Base-by-base conservation (phyloP, 305 asterid species). In the Solanum aculeatissimum region DNA sequence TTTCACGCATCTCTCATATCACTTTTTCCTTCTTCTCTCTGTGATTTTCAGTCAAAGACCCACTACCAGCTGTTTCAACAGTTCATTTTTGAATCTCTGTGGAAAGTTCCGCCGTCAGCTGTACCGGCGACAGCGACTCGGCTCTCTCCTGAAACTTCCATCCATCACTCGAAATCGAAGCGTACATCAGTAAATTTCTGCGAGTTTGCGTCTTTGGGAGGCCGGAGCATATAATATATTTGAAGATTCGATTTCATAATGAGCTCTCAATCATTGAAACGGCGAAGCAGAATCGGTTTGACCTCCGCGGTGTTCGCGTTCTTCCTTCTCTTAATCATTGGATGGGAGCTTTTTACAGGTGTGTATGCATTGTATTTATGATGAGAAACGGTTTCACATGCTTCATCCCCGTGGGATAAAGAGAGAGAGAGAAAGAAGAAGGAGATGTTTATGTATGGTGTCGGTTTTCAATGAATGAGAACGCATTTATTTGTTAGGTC, bases 311-410 rank as follows among this genome's bases (percentile, higher is more conserved):
- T 84, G 45, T 74, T 89, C 21, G 83, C 83, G 40, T 47, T 77
- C 71, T 69, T 91, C 53, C 53, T 86, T 79, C 86, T 92, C 83
- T 84, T 88, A 7, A 81, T 92, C 86, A 63, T 87, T 75, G 90
- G 84, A 82, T 42, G 84, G 84, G 42, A 80, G 60, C 7, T 82
- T 5, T 86, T 70, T 69, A 85, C 90, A 90, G 95, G 95, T 93
- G 58, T 45, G 65, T 77, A 29, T 77, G 25, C 65, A 51, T 16
- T 51, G 47, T 18, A 51, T 49, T 77, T 29, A 51, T 45, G 12
- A 27, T 27, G 65, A 77, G 18, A 77, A 29, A 29, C 51, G 0
- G 29, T 35, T 66, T 19, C 65, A 77, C 82, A 77, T 77, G 82
- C 47, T n/a, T 9, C 18, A 75, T 18, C 23, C 12, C 23, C 53